Evolutionary conservation across 108 stramenopile genomes (phyloP).

Genomic region (Parietichytrium sp.): DNA sequence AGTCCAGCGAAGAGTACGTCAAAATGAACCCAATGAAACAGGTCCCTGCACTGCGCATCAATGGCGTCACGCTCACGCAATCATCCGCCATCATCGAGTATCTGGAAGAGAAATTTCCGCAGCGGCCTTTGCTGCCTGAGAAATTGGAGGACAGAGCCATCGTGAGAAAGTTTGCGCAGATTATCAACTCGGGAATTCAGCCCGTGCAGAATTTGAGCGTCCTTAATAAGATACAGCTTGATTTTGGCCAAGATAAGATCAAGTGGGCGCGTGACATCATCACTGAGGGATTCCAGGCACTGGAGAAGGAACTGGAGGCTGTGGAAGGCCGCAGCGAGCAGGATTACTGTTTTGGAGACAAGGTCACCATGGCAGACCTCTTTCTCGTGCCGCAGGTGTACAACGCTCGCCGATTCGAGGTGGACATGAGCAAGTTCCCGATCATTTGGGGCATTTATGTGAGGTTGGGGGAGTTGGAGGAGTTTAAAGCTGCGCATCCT

Average conservation of each 20-base stretch:
- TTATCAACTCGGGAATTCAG: slow-evolving; percentile 44
- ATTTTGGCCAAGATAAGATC: not conserved
- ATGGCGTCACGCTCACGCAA: slow-evolving; percentile 56
- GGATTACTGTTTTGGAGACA: slow-evolving; percentile 17
- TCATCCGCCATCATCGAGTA: slow-evolving; percentile 65
- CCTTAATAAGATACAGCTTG: not conserved
- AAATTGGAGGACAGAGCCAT: slow-evolving; percentile 5
- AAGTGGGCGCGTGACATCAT: slow-evolving; percentile 38
- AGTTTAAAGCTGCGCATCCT: slow-evolving; percentile 37
- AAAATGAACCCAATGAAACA: slow-evolving; percentile 62
- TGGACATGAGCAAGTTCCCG: slow-evolving; percentile 40
- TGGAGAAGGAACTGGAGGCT: slow-evolving; percentile 35
- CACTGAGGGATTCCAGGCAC: slow-evolving; percentile 6
- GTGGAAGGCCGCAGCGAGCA: not conserved
- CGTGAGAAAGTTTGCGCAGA: slow-evolving; percentile 34
- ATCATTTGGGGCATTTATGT: not conserved
- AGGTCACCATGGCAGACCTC: slow-evolving; percentile 44
- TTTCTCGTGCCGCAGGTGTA: slow-evolving; percentile 50
- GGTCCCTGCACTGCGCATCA: slow-evolving; percentile 58
- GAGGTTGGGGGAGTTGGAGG: not conserved
- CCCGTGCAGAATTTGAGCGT: slow-evolving; percentile 48
- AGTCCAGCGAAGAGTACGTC: slow-evolving; percentile 43
- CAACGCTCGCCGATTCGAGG: slow-evolving; percentile 44
- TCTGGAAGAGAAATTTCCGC: slow-evolving; percentile 53
- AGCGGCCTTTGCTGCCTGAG: slow-evolving; percentile 38